Evolutionary conservation across 768 basidiomycete genomes (phyloP).

Genomic region (Polyporus arcularius): DNA sequence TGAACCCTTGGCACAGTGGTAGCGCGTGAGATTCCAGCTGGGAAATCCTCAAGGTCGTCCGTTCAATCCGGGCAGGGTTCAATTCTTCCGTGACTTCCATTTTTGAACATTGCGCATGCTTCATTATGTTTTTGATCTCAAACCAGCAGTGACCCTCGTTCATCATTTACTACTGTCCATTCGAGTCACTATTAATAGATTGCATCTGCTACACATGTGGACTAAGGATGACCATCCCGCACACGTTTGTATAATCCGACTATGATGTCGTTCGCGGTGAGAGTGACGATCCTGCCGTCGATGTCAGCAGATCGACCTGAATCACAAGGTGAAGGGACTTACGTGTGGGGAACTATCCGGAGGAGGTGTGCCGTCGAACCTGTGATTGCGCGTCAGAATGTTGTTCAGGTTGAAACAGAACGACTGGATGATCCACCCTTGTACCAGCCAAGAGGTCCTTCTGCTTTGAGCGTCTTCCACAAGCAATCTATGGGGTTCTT

Average conservation of each 20-base stretch:
- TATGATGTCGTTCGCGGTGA: constrained; percentile 86
- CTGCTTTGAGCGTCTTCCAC: constrained; percentile 91
- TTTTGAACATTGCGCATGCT: too few species aligned
- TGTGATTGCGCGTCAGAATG: constrained; percentile 30
- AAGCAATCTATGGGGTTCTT: constrained; percentile 94
- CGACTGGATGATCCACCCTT: constrained; percentile 57
- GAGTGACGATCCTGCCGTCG: constrained; percentile 72
- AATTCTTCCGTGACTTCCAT: background rate
- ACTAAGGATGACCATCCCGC: constrained; percentile 14
- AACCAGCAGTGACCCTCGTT: too few species aligned
- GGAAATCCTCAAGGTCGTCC: constrained; percentile 26
- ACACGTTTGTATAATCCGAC: constrained; percentile 59
- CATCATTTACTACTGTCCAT: too few species aligned
- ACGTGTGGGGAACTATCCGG: constrained; percentile 92
- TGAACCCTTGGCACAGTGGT: constrained; percentile 25
- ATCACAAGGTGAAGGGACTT: constrained; percentile 28
- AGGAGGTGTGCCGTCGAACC: constrained; percentile 93
- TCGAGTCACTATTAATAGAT: background rate
- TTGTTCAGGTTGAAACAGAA: background rate
- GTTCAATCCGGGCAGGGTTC: constrained; percentile 28
- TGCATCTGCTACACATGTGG: background rate
- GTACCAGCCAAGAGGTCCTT: constrained; percentile 94
- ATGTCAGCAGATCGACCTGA: background rate
- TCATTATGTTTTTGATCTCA: too few species aligned
- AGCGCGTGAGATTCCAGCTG: constrained; percentile 24